Percentiles rank a stretch among this genome's conserved stretches.
phyloP scores from a whole-genome alignment of 495 filamentous ascomycete genomes.

The Pseudotulostoma volvatum region DNA sequence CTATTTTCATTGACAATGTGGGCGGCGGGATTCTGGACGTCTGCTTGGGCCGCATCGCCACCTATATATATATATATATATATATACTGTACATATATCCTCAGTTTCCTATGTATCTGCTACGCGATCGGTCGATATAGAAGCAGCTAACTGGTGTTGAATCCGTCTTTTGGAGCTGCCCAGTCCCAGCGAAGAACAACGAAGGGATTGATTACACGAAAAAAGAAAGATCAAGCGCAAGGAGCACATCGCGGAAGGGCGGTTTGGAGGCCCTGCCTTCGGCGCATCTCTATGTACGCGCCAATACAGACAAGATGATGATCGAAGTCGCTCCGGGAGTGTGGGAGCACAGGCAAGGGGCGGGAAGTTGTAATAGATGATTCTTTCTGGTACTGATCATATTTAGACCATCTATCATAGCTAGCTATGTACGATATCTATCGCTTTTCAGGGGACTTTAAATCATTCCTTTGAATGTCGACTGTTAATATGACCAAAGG shows the following conservation, averaged over 20 bases:
- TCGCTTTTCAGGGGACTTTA: no score
- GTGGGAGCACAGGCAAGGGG: conserved; percentile 9
- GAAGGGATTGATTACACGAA: conserved; percentile 39
- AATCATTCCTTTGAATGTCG: no score
- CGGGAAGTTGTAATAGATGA: not conserved
- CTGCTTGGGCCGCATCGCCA: conserved; percentile 30
- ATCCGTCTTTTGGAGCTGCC: no score
- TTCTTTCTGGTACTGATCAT: no score
- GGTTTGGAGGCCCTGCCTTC: conserved; percentile 33
- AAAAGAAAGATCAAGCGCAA: conserved; percentile 40
- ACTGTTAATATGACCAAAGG: no score
- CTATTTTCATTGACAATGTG: conserved; percentile 42
- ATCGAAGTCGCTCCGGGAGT: conserved; percentile 27
- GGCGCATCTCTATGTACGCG: conserved; percentile 33
- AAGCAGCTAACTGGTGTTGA: no score
- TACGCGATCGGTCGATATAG: no score
- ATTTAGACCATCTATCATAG: no score
- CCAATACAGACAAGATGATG: conserved; percentile 38
- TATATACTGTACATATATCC: no score
- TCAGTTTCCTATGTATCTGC: no score
- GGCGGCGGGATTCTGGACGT: conserved; percentile 40
- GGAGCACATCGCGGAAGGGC: conserved; percentile 36
- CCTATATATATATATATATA: no score
- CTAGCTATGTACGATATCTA: no score
- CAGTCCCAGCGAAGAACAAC: conserved; percentile 34